A percentile compares a stretch with the other conserved stretches of the same genome.
These are phyloP conservation scores for Globisporangium orthogonon DNA, from an alignment of 352 stramenopile species.

Conservation along the genomic window DNA sequence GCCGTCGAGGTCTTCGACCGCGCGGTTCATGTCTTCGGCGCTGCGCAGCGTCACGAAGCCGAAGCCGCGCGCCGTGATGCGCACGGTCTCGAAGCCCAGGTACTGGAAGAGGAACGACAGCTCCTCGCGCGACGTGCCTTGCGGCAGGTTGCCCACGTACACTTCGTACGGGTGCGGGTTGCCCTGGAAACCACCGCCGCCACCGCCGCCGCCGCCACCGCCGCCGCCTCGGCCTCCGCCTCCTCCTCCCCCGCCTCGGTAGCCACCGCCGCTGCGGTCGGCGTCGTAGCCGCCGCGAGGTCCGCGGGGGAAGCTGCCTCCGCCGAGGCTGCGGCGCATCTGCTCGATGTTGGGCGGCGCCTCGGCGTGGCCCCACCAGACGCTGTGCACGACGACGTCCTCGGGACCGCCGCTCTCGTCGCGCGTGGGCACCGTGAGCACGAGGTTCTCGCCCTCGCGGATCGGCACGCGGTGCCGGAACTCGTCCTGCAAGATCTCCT, in stretches of 20 bases:
- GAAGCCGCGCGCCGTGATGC: constrained; percentile 78
- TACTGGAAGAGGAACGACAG: constrained; percentile 80
- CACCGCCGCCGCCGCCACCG: constrained; percentile 18
- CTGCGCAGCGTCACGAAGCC: constrained; percentile 79
- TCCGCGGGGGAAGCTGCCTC: constrained; percentile 22
- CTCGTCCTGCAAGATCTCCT: constrained; percentile 79
- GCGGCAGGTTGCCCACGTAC: constrained; percentile 80
- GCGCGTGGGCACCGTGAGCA: constrained; percentile 64
- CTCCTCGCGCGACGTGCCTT: constrained; percentile 72
- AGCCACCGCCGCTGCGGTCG: constrained; percentile 5
- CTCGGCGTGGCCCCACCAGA: constrained; percentile 82
- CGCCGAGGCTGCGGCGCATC: constrained; percentile 26
- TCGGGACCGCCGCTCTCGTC: constrained; percentile 74
- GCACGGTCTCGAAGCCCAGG: constrained; percentile 71
- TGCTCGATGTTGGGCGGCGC: constrained; percentile 60
- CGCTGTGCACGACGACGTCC: constrained; percentile 66
- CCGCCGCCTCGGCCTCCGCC: constrained; percentile 20
- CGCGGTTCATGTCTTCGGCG: constrained; percentile 71
- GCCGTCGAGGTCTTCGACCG: constrained; percentile 73
- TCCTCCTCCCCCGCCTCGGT: constrained; percentile 21
- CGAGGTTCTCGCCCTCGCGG: constrained; percentile 73
- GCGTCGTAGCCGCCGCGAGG: constrained; percentile 3
- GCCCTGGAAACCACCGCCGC: constrained; percentile 34
- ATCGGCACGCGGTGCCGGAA: constrained; percentile 84
- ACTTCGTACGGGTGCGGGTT: constrained; percentile 70